These are phyloP conservation scores for Austroboletus novae-zelandiae DNA, from an alignment of 1,284 basidiomycete genomes.

Conservation along the genomic window DNA sequence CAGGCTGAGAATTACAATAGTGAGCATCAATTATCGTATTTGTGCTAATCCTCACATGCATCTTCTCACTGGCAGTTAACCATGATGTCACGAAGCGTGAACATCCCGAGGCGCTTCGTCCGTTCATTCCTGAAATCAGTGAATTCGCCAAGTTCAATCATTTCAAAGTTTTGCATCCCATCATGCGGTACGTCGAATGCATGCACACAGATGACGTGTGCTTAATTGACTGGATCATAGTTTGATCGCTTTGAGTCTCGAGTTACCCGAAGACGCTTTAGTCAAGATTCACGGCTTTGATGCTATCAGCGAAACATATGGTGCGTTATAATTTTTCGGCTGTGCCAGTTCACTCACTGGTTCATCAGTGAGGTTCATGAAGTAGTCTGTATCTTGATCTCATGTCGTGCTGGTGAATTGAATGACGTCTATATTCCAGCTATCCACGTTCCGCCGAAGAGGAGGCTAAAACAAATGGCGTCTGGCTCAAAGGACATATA, in stretches of 20 bases:
- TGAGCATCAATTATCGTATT: constrained; percentile 24
- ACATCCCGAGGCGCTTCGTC: constrained; percentile 50
- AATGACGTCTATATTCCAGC: constrained; percentile 19
- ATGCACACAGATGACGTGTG: neutral
- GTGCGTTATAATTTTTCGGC: constrained; percentile 25
- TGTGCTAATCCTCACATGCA: no score
- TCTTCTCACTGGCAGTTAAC: constrained; percentile 37
- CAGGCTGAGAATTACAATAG: constrained; percentile 59
- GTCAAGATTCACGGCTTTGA: constrained; percentile 51
- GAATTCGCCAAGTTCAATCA: constrained; percentile 53
- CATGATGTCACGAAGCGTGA: constrained; percentile 41
- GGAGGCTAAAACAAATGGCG: constrained; percentile 50
- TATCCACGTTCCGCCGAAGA: constrained; percentile 51
- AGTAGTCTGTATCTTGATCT: constrained; percentile 35
- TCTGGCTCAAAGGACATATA: constrained; percentile 64
- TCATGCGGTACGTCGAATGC: constrained; percentile 40
- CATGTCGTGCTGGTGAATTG: neutral
- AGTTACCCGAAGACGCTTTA: constrained; percentile 57
- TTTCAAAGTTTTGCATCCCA: constrained; percentile 46
- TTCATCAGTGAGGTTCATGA: constrained; percentile 45
- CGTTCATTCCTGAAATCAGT: constrained; percentile 58
- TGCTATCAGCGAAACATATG: constrained; percentile 43
- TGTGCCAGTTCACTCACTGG: constrained; percentile 5
- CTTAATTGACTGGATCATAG: constrained; percentile 26
- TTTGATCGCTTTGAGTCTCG: constrained; percentile 54